A percentile compares a stretch with the other conserved stretches of the same genome.
Evolutionary conservation across 805 yeast genomes (phyloP).

Genomic region (Saccharomycopsis sp.): DNA sequence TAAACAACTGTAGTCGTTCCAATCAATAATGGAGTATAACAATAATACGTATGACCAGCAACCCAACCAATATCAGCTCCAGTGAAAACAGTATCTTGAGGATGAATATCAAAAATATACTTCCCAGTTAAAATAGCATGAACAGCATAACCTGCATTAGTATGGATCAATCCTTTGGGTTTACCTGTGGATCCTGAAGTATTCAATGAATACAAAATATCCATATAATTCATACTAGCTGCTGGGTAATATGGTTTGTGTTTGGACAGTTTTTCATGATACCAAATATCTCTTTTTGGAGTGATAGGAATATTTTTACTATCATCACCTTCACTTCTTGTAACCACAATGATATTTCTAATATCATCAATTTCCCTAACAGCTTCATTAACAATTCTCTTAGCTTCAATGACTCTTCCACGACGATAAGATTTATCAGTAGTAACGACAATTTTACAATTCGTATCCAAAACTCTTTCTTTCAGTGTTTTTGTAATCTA

Average conservation of each 20-base stretch:
- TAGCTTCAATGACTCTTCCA: constrained; percentile 70
- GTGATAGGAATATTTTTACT: constrained; percentile 33
- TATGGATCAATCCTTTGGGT: constrained; percentile 78
- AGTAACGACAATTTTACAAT: constrained; percentile 63
- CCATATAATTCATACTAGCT: constrained; percentile 66
- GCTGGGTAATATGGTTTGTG: constrained; percentile 62
- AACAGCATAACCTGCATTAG: constrained; percentile 70
- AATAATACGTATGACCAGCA: constrained; percentile 77
- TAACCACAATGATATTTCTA: constrained; percentile 56
- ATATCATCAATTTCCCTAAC: constrained; percentile 55
- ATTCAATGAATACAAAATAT: constrained; percentile 68
- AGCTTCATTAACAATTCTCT: constrained; percentile 77
- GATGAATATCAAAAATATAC: constrained; percentile 67
- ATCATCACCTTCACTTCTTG: constrained; percentile 59
- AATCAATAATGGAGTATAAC: constrained; percentile 66
- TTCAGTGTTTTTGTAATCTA: too few species aligned
- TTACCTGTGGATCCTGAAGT: constrained; percentile 86
- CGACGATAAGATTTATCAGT: constrained; percentile 80
- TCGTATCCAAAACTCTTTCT: constrained; percentile 67
- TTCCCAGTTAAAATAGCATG: constrained; percentile 67
- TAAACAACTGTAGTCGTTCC: constrained; percentile 76
- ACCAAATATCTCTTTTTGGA: constrained; percentile 59
- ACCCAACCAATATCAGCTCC: constrained; percentile 93
- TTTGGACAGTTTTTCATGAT: constrained; percentile 61
- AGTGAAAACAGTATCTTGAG: constrained; percentile 65